Base-by-base conservation (phyloP, 768 basidiomycete species). In the Suillus ampliporus region DNA sequence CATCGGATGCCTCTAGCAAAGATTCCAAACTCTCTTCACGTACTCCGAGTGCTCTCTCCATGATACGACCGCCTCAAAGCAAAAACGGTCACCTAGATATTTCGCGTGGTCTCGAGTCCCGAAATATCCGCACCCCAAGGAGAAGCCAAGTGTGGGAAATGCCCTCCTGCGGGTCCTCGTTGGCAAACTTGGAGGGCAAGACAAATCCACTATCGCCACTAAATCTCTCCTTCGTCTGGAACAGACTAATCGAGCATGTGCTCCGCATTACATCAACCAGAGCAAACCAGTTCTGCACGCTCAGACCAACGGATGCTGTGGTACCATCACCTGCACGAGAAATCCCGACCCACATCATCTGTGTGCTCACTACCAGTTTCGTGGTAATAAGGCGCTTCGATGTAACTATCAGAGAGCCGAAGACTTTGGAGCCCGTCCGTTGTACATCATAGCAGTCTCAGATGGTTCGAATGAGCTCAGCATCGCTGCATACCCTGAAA, bases 321-420 rank as follows among this genome's bases (percentile, higher is more conserved):
- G 41, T 48, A 35, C 69, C 71, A 35, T 74, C 72, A 7, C 65
- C 69, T 1, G 71, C 58, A 57, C 76, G 78, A 37, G 77, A 68
- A 5, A 91, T 80, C 3, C 92, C 94, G 15, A 95, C 74, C 3
- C 96, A 96, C 61, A 86, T 84, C 84, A 98, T 91, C 71, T 95
- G 91, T 4, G 87, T 74, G 41, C 86, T 80, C 7, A 91, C 85
- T 2, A 96, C 97, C 3, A 99, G 85, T 1, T 91, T 95, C 75
- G 97, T 95, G 0, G 94, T 95, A 10, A 95, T 84, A 7, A 98
- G 80, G 21, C 95, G 85, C 68, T 94, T 94, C 60, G 99, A 80
- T 0, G 93, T 88, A 0, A 92, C 87, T 44, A 99, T 84, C 47
- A 99, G 82, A 15, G 88, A 85, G 9, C 81, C 85, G 70, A 96